Conservation (phyloP, 495 filamentous ascomycete genomes). For the Neurospora cerealis region DNA sequence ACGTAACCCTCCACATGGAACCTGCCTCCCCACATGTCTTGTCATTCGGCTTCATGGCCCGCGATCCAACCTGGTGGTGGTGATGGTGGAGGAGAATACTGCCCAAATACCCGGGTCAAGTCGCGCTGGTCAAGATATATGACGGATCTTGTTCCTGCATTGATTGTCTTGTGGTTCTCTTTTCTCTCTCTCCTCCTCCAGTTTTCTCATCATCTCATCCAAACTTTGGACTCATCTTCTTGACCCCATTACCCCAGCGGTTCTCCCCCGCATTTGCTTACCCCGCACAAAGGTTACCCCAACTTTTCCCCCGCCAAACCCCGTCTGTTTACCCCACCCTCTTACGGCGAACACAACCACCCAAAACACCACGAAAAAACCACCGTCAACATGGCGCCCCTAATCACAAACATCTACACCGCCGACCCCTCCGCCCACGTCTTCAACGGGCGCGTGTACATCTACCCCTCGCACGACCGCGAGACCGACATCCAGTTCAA, state of each 20-base stretch:
- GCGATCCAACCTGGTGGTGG: constrained; percentile 2
- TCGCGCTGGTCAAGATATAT: neutral
- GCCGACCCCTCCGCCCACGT: constrained; percentile 60
- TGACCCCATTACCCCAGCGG: neutral
- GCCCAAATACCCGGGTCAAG: neutral
- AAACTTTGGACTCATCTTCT: neutral
- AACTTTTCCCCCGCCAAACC: neutral
- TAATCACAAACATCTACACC: constrained; percentile 59
- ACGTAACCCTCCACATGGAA: constrained; percentile 3
- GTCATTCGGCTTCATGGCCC: constrained; percentile 14
- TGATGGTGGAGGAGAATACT: neutral
- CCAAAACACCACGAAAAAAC: constrained; percentile 1
- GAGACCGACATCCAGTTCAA: constrained; percentile 54
- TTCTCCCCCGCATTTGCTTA: neutral
- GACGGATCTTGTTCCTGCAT: neutral
- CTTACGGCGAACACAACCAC: constrained; percentile 1
- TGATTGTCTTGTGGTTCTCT: neutral
- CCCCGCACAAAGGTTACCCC: neutral
- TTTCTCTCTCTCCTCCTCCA: neutral
- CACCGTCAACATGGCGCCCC: constrained; percentile 28
- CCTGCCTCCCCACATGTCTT: constrained; percentile 1
- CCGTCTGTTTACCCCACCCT: neutral
- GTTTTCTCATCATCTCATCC: neutral
- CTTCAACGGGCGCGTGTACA: constrained; percentile 51
- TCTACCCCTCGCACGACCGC: constrained; percentile 58